Conservation (phyloP, 805 yeast genomes). For the Cyberlindnera suaveolens region DNA sequence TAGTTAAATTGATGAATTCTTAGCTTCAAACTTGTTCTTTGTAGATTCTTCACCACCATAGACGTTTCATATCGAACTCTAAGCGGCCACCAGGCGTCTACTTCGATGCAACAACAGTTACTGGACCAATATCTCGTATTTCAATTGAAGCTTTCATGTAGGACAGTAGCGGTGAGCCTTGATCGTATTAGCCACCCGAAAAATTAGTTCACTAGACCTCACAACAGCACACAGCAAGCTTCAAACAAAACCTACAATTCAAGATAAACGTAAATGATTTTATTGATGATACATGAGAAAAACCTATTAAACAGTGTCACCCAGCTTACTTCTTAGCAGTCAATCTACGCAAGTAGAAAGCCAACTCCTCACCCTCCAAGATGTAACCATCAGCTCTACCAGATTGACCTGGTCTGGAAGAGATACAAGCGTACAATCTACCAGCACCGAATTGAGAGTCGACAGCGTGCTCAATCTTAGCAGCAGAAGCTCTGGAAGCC, state of each 20-base stretch:
- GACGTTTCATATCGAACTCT: too few species aligned
- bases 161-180: too few species aligned
- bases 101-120: too few species aligned
- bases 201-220: neutral
- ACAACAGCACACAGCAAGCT: neutral
- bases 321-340: slow-evolving; percentile 91
- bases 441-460: slow-evolving; percentile 98
- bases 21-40: too few species aligned
- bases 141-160: too few species aligned
- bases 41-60: too few species aligned
- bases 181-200: neutral
- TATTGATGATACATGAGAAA: slow-evolving; percentile 20
- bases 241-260: neutral
- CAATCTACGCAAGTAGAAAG: slow-evolving; percentile 99
- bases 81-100: too few species aligned
- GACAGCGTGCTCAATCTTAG: slow-evolving; percentile 86
- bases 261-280: slow-evolving; percentile 21
- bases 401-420: slow-evolving; percentile 99
- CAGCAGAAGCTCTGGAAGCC: slow-evolving; percentile 82
- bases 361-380: slow-evolving; percentile 99
- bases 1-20: too few species aligned
- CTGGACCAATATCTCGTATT: too few species aligned
- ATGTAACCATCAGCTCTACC: slow-evolving; percentile 99
- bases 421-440: slow-evolving; percentile 96
- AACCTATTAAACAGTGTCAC: neutral